Evolutionary conservation across 1,284 basidiomycete species (phyloP), one percentile per base, ranked within the genome.

Genomic region (Anthracocystis setariae): DNA sequence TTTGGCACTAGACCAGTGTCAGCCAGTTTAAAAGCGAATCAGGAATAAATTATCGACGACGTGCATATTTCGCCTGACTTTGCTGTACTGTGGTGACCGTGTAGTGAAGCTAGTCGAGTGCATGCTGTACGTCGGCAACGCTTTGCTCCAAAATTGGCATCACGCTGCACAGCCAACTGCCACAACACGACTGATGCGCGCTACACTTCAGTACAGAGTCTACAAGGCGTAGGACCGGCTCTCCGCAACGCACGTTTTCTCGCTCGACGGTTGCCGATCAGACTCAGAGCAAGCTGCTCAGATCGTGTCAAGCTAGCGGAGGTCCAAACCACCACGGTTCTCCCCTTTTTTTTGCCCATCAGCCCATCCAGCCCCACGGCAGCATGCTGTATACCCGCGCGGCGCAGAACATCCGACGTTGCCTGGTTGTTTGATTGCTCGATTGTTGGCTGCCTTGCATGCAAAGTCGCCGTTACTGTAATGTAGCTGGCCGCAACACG

Each of bases 41-140:
- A 49, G 48, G 54, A 57, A 57, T 57, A 47, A 17, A n/a, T n/a
- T 47, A 54, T 43, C 29, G 35, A 33, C 29, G 35, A 33, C 46
- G 40, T 52, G 48, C 50, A 44, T 35, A 24, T 35, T 17, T 37
- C 35, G 35, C 35, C n/a, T 37, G 35, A 29, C 35, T 37, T 37
- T 37, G 32, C 32, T 33, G 8, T 33, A 8, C 32, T 15, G 15
- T n/a, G 35, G n/a, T 37, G 35, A 37, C 35, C 35, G 35, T 37
- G 13, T 37, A 15, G n/a, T 37, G 8, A 15, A 13, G 12, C 35
- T 37, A 37, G 35, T 37, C n/a, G 35, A 37, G 35, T 17, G 35
- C 35, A 37, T 44, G n/a, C n/a, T n/a, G n/a, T n/a, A 44, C 42
- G 24, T 44, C 42, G 42, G 42, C 42, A 44, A 42, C 21, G 15